A percentile compares a stretch with the other conserved stretches of the same genome.
Conservation (phyloP, 208 protist species). For the Crithidia fasciculata region DNA sequence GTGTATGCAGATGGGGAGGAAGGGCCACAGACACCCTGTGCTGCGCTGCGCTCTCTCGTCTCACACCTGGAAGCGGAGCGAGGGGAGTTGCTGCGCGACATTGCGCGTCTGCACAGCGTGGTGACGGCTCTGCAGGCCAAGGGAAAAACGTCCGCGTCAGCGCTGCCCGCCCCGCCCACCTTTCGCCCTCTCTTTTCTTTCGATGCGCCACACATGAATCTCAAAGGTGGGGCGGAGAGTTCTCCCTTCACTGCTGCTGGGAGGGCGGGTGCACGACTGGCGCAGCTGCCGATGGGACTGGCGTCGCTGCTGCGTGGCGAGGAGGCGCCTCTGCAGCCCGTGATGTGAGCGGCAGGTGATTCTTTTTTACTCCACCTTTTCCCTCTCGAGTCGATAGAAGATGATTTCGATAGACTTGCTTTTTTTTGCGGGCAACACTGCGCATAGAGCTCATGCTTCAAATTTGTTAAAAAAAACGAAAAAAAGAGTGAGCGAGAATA, state of each 20-base stretch:
- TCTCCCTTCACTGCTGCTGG: too few relatives aligned
- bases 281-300: neutral
- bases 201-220: neutral
- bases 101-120: constrained; percentile 19
- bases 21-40: neutral
- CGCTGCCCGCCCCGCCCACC: neutral
- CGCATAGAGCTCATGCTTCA: too few relatives aligned
- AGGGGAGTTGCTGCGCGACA: constrained; percentile 12
- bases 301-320: too few relatives aligned
- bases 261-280: neutral
- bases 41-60: constrained; percentile 15
- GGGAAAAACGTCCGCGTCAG: neutral
- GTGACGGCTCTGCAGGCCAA: constrained; percentile 8
- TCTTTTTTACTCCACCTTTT: too few relatives aligned
- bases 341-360: too few relatives aligned
- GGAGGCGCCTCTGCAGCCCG: too few relatives aligned
- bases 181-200: constrained; percentile 1
- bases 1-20: neutral
- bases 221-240: neutral
- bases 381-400: too few relatives aligned
- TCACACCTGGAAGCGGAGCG: constrained; percentile 25
- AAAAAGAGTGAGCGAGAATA: too few relatives aligned
- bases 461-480: too few relatives aligned
- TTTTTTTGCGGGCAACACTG: too few relatives aligned
- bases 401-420: too few relatives aligned